Evolutionary conservation across 768 basidiomycete species (phyloP).

Genomic region (Panaeolus papilionaceus): DNA sequence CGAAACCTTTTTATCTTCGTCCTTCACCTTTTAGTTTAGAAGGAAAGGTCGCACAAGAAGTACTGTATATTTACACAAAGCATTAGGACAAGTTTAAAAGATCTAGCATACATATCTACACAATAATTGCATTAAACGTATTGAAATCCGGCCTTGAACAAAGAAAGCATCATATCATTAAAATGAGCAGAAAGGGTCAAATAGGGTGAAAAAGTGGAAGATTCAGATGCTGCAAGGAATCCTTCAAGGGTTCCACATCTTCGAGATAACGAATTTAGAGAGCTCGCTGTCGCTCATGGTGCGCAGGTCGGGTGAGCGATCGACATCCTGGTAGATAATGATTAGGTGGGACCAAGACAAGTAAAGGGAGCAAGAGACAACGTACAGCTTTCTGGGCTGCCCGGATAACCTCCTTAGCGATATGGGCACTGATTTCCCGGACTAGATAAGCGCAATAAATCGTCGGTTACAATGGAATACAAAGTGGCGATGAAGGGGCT

Average conservation of each 20-base stretch:
- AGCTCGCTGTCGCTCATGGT: constrained; percentile 62
- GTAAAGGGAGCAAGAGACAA: constrained; percentile 18
- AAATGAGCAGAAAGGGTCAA: constrained; percentile 1
- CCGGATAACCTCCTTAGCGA: constrained; percentile 79
- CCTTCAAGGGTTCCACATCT: constrained; percentile 76
- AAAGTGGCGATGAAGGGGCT: constrained; percentile 22
- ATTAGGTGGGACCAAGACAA: background rate
- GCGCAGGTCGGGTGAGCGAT: constrained; percentile 59
- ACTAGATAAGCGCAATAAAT: constrained; percentile 40
- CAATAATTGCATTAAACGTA: constrained; percentile 15
- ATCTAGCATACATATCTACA: constrained; percentile 7
- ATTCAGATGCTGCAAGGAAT: background rate
- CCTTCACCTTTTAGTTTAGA: background rate
- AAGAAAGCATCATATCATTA: background rate
- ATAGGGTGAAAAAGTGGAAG: background rate
- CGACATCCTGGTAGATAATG: constrained; percentile 50
- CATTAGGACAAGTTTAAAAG: background rate
- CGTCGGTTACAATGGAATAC: constrained; percentile 16
- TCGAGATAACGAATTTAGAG: constrained; percentile 55
- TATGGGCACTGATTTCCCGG: constrained; percentile 80
- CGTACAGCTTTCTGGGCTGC: constrained; percentile 78
- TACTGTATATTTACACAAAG: constrained; percentile 3
- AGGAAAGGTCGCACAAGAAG: background rate
- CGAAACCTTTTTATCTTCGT: background rate
- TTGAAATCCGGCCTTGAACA: background rate